Evolutionary conservation across 164 flowering plant species (phyloP), one percentile per base, ranked within the genome.

Genomic region (Nymphaea colorata): DNA sequence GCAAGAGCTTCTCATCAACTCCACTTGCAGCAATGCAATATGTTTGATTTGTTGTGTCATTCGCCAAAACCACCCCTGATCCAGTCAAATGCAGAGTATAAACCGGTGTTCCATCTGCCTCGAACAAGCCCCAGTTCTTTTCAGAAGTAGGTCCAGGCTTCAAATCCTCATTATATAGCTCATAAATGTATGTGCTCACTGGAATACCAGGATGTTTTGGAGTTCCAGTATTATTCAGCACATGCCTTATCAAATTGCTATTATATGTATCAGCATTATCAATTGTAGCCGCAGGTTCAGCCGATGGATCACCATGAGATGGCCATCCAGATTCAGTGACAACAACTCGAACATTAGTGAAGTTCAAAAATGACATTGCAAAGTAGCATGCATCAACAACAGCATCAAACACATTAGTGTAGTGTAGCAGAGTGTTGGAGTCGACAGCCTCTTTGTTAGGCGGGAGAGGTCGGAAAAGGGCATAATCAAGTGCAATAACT

Each of bases 81-180:
- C 82, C 97, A 4, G 84, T 81, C 71, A 91, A 69, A 60, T 81
- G 93, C 51, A 91, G 75, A 43, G 70, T 78, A 68, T 91, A 91
- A 18, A 84, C 67, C 3, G 97, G 97, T 42, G 68, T 41, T 41
- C 97, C 95, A 75, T 80, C 81, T 36, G 83, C 76, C 69, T 89
- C 81, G 77, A 91, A 91, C 11, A 93, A 82, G 6, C 98, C 98
- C 98, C 96, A 93, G 65, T 90, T 93, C 81, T 85, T 85, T 73
- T 92, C 98, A 0, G 98, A 93, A 14, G 80, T 66, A 2, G 86
- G 68, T 15, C 93, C 98, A 44, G 89, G 81, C 69, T 84, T 85
- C 72, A 70, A 45, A 74, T 93, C 93, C 76, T 93, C 98, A 64
- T 93, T 90, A 70, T 90, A 93, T 25, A 93, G 93, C 79, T 93